Conservation (phyloP, 2,329 filamentous ascomycete species). For the Epichloe glyceriae region DNA sequence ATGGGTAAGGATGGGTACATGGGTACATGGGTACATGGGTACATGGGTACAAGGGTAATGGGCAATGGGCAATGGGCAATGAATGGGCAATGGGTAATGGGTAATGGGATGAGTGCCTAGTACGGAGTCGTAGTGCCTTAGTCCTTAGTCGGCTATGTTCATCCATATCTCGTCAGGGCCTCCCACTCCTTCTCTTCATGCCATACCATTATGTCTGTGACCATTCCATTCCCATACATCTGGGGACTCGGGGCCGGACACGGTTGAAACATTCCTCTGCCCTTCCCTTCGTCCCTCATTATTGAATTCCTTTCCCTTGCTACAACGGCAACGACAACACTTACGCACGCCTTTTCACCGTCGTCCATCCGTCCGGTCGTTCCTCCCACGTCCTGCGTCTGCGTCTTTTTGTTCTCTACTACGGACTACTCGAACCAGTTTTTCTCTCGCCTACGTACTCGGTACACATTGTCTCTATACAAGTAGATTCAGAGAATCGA, state of each 20-base stretch:
- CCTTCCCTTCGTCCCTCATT: conserved; percentile 2
- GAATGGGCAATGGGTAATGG: no score
- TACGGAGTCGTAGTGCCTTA: no score
- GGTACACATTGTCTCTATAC: neutral
- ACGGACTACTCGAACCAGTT: no score
- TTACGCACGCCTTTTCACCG: neutral
- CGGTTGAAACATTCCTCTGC: conserved; percentile 6
- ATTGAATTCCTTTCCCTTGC: conserved; percentile 10
- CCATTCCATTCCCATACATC: conserved; percentile 2
- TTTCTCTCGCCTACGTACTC: neutral
- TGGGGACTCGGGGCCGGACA: neutral
- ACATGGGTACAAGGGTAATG: no score
- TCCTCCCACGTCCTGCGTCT: conserved; percentile 1
- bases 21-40: no score
- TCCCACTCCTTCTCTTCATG: conserved; percentile 4
- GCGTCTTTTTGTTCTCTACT: conserved; percentile 1
- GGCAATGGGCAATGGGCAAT: no score
- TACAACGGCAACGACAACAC: conserved; percentile 3
- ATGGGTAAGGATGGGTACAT: no score
- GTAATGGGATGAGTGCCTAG: neutral
- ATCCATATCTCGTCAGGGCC: conserved; percentile 5
- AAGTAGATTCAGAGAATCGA: neutral
- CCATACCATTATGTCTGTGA: neutral
- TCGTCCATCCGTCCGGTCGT: neutral
- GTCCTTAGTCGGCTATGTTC: neutral